Evolutionary conservation across 2,329 filamentous ascomycete genomes (phyloP).

Genomic region (Pezicula carpinea): DNA sequence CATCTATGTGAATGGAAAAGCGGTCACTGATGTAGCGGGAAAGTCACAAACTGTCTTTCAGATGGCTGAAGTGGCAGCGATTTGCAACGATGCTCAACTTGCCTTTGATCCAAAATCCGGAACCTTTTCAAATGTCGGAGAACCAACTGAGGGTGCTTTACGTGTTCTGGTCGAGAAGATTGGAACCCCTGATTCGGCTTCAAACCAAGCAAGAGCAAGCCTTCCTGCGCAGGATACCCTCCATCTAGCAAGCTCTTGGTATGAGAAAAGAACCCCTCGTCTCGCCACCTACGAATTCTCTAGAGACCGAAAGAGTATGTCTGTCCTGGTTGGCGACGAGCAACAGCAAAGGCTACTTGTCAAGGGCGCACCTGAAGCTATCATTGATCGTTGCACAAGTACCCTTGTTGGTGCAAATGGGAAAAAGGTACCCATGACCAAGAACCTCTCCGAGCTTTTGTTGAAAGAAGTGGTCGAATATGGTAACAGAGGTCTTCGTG

Average conservation of each 20-base stretch:
- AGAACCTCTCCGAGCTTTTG: slow-evolving; percentile 65
- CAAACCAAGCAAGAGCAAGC: slow-evolving; percentile 46
- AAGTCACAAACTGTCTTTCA: slow-evolving; percentile 74
- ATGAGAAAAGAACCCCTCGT: slow-evolving; percentile 70
- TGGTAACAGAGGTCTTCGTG: slow-evolving; percentile 85
- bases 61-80: slow-evolving; percentile 65
- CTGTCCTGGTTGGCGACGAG: slow-evolving; percentile 74
- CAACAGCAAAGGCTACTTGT: slow-evolving; percentile 77
- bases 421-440: slow-evolving; percentile 67
- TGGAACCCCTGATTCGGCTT: slow-evolving; percentile 55
- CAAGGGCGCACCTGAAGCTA: slow-evolving; percentile 92
- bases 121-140: slow-evolving; percentile 78
- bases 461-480: slow-evolving; percentile 81
- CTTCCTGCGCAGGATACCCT: slow-evolving; percentile 56
- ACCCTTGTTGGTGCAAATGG: slow-evolving; percentile 73
- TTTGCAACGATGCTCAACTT: slow-evolving; percentile 87
- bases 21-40: slow-evolving; percentile 62
- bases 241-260: slow-evolving; percentile 79
- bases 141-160: slow-evolving; percentile 91
- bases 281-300: slow-evolving; percentile 95
- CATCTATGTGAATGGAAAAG: slow-evolving; percentile 64
- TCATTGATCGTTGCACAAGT: slow-evolving; percentile 87
- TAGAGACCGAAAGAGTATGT: slow-evolving; percentile 98
- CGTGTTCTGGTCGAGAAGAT: slow-evolving; percentile 91
- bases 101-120: slow-evolving; percentile 74